phyloP scores from a whole-genome alignment of 805 yeast species.

The Candida argentea region DNA sequence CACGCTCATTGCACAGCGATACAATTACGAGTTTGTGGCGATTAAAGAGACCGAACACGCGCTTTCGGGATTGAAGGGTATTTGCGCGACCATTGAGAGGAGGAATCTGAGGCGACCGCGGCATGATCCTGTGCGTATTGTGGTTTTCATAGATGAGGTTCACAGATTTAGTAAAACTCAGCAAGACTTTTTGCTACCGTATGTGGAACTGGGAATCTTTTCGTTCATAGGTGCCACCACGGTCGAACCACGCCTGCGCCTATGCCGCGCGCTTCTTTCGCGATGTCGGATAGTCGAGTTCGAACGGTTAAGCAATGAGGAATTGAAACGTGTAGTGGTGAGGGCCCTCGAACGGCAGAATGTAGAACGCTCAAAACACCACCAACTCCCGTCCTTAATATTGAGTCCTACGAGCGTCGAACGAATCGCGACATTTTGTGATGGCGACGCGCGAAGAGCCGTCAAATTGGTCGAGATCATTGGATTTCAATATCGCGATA shows the following conservation, averaged over 20 bases:
- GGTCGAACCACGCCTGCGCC: constrained; percentile 54
- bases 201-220: constrained; percentile 74
- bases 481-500: constrained; percentile 10
- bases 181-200: constrained; percentile 80
- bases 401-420: constrained; percentile 4
- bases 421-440: constrained; percentile 9
- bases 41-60: constrained; percentile 77
- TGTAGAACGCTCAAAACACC: constrained; percentile 10
- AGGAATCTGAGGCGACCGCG: constrained; percentile 33
- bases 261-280: constrained; percentile 74
- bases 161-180: constrained; percentile 81
- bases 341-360: constrained; percentile 43
- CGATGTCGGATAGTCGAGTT: constrained; percentile 76
- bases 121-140: constrained; percentile 14
- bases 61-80: constrained; percentile 51
- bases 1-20: constrained; percentile 44
- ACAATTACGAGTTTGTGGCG: constrained; percentile 57
- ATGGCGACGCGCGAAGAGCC: constrained; percentile 26
- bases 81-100: constrained; percentile 39
- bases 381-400: not conserved
- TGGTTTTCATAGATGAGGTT: constrained; percentile 85
- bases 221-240: constrained; percentile 94
- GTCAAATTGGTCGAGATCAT: constrained; percentile 23
- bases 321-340: constrained; percentile 41
- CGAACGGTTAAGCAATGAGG: constrained; percentile 37